A percentile compares a stretch with the other conserved stretches of the same genome.
phyloP scores from a whole-genome alignment of 2,329 filamentous ascomycete genomes.

The Verticillium isaacii region DNA sequence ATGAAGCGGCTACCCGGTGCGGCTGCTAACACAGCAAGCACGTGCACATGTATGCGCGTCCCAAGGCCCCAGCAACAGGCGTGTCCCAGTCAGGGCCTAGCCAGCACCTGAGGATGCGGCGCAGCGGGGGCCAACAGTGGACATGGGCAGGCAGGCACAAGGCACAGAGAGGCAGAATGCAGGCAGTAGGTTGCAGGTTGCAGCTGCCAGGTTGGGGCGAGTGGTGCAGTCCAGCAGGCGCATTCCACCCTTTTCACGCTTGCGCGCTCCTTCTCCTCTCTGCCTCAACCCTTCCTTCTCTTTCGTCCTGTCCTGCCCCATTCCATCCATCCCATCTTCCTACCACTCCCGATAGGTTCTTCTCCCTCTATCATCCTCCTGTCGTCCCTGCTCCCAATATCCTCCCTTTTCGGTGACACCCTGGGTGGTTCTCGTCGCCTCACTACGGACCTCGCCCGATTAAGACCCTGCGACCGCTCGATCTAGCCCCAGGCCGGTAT shows the following conservation, averaged over 20 bases:
- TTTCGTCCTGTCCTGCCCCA: conserved; percentile 3
- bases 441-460: not conserved
- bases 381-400: not conserved
- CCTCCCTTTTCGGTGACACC: not conserved
- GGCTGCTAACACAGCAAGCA: not conserved
- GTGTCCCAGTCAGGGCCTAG: not conserved
- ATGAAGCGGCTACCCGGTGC: no score
- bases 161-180: not conserved
- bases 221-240: not conserved
- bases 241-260: conserved; percentile 10
- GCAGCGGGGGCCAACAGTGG: not conserved
- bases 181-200: no score
- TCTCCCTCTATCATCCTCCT: not conserved
- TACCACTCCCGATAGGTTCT: not conserved
- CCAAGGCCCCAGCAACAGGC: not conserved
- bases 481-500: not conserved
- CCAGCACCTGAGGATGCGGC: not conserved
- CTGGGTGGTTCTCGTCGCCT: not conserved
- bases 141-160: no score
- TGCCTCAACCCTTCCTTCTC: not conserved
- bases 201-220: not conserved
- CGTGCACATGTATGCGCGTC: not conserved
- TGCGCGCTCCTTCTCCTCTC: not conserved
- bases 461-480: not conserved
- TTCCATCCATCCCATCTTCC: not conserved